Evolutionary conservation across 257 asterid genomes (phyloP), one percentile per base, ranked within the genome.

Genomic region (Verbascum thapsus): DNA sequence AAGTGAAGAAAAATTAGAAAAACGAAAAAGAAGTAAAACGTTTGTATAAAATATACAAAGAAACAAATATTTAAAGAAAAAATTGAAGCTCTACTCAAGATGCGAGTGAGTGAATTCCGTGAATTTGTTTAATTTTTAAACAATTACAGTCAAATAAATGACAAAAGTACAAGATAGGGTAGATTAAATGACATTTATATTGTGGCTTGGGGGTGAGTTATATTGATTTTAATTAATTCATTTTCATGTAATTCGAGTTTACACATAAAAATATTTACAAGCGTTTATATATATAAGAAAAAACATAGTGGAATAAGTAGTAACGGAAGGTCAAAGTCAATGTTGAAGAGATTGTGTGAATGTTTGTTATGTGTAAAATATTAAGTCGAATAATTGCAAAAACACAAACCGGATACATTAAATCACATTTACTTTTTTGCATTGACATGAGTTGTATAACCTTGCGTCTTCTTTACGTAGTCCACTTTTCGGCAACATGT

Each of bases 41-140:
- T 12, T 18, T 7, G 26, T 1, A 43, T 43, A 12, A 43, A 19
- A 16, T 12, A n/a, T 1, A 1, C 3, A 8, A 20, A 15, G 42
- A 43, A 58, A 1, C 2, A 42, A 59, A 35, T 6, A 22, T 16
- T 26, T 22, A 35, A 30, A 18, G 30, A 16, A 8, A 37, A 40
- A 61, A 69, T 19, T 44, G 58, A 69, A 42, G 19, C 32, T 53
- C 39, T 41, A 59, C 63, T 53, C 60, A 53, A n/a, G n/a, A 15
- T 42, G 47, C 9, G 43, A 38, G 43, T 26, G 32, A 34, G 10
- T 40, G 15, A 15, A 18, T 18, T 34, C 20, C 8, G 30, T 10
- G 12, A 45, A 43, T 23, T n/a, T 6, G 10, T 63, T 16, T 64
- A 0, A 50, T 50, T 39, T 53, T 3, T 38, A 3, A 54, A 26